Evolutionary conservation across 163 green algal species (phyloP).

Genomic region (Botryococcus braunii): DNA sequence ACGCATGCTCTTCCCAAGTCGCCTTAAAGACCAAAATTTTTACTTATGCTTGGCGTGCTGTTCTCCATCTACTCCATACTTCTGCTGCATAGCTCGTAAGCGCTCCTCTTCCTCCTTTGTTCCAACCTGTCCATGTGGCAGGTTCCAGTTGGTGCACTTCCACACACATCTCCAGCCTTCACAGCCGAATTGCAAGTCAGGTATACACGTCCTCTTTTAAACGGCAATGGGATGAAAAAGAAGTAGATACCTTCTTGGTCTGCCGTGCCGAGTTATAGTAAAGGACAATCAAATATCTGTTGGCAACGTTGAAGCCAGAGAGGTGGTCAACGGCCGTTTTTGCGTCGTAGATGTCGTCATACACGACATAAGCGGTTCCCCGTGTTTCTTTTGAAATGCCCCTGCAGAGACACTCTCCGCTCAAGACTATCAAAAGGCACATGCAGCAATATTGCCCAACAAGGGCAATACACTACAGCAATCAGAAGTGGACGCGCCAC

Average conservation of each 20-base stretch:
- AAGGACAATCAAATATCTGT: slow-evolving; percentile 84
- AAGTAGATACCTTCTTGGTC: slow-evolving; percentile 60
- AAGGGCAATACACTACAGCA: neutral
- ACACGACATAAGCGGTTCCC: slow-evolving; percentile 93
- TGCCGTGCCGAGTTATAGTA: slow-evolving; percentile 79
- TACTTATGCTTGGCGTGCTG: slow-evolving; percentile 52
- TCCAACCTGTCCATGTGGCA: slow-evolving; percentile 35
- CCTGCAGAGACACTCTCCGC: slow-evolving; percentile 24
- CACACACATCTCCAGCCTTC: neutral
- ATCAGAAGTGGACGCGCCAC: neutral
- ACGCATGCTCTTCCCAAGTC: too few species aligned
- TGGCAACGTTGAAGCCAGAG: slow-evolving; percentile 92
- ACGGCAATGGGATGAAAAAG: too few species aligned
- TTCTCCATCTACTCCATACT: slow-evolving; percentile 83
- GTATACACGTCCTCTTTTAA: too few species aligned
- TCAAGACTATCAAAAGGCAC: neutral
- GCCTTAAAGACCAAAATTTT: too few species aligned
- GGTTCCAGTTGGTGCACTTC: neutral
- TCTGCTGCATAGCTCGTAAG: slow-evolving; percentile 73
- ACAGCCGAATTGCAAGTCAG: too few species aligned
- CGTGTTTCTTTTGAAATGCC: slow-evolving; percentile 83
- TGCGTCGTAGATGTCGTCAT: slow-evolving; percentile 95
- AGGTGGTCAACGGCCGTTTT: slow-evolving; percentile 87
- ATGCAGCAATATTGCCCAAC: too few species aligned
- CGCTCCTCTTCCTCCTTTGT: slow-evolving; percentile 86